Conservation (phyloP, 805 yeast genomes). For the Yamadazyma laniorum region DNA sequence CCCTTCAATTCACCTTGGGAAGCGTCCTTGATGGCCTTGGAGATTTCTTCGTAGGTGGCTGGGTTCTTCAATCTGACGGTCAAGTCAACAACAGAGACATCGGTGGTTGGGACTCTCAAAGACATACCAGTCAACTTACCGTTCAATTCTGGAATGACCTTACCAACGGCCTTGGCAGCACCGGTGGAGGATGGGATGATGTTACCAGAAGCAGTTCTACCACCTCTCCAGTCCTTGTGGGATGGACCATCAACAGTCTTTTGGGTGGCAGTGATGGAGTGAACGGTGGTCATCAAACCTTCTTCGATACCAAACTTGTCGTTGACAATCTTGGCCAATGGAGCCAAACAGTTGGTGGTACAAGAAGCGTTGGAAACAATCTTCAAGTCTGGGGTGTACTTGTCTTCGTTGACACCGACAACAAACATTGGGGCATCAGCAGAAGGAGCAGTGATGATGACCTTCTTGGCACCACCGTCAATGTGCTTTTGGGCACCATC, state of each 20-base stretch:
- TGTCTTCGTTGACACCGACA: constrained; percentile 81
- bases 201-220: constrained; percentile 95
- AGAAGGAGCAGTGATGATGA: constrained; percentile 91
- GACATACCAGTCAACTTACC: constrained; percentile 95
- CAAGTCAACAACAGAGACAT: constrained; percentile 90
- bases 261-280: constrained; percentile 94
- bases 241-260: constrained; percentile 97
- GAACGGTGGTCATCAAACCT: constrained; percentile 95
- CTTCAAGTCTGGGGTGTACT: constrained; percentile 70
- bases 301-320: constrained; percentile 84
- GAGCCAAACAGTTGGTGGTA: constrained; percentile 95
- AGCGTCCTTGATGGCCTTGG: constrained; percentile 70
- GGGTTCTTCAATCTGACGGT: constrained; percentile 77
- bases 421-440: constrained; percentile 95
- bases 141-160: constrained; percentile 85
- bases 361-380: constrained; percentile 92
- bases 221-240: constrained; percentile 98
- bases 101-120: constrained; percentile 90
- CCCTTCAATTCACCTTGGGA: constrained; percentile 79
- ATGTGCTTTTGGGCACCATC: constrained; percentile 84
- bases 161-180: constrained; percentile 97
- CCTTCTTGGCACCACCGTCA: constrained; percentile 92
- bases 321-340: constrained; percentile 86
- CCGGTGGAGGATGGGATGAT: constrained; percentile 95
- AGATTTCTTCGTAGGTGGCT: constrained; percentile 81